Evolutionary conservation across 495 filamentous ascomycete species (phyloP), one percentile per base, ranked within the genome.

Genomic region (Jackrogersella minutella): DNA sequence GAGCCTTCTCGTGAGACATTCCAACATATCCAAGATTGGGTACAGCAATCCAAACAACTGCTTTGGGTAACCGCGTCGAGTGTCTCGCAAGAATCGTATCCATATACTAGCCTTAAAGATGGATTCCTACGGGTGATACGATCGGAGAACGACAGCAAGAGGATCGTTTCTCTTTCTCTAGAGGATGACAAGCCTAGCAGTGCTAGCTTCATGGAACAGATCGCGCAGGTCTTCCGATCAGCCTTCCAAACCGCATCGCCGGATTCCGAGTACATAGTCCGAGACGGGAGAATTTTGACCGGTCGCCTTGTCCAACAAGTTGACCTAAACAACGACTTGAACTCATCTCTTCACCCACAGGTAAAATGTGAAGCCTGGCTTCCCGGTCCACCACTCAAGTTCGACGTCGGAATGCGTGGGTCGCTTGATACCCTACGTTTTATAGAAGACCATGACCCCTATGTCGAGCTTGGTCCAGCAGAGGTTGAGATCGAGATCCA

Each of bases 401-500:
- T 57, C 8, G 39, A 33, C 0, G 21, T 72, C 24, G 60, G 26
- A 24, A 67, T 31, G 2, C 67, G 59, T 11, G 73, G 71, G 0
- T 13, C n/a, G 9, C 60, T 74, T 0, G 71, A 73, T 14, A 57
- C 62, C 1, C 53, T 74, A 3, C 5, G 31, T 8, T 72, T 75
- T 36, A 40, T 68, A 0, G 52, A 66, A 7, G 74, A 77, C 55
- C 11, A n/a, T 1, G 24, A 9, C 13, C 21, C 47, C 21, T 33
- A 41, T 6, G 34, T 14, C 0, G 28, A 44, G 5, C 62, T 78
- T 0, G 55, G 26, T 2, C 58, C 67, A 2, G 17, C 3, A 16
- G 68, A 69, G 7, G 56, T 80, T 22, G 76, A 80, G n/a, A 70
- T 70, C 21, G 51, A 70, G 55, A 63, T 75, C 5, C 63, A 63